These are phyloP conservation scores for Aspergillus alliaceus DNA, from an alignment of 2,329 filamentous ascomycete species.

Conservation along the genomic window DNA sequence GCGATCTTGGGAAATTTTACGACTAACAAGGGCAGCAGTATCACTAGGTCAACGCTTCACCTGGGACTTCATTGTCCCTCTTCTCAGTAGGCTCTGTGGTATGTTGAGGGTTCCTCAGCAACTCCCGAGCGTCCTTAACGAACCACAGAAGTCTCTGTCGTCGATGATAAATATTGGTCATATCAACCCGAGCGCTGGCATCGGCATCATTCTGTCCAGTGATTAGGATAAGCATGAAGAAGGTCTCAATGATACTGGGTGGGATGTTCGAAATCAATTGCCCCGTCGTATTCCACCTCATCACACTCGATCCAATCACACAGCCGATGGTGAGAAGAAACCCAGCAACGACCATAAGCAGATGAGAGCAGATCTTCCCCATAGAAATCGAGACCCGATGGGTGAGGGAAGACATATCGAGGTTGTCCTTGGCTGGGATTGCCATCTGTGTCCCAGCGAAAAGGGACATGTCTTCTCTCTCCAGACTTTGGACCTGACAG, in stretches of 20 bases:
- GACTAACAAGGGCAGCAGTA: no score
- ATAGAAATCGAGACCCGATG: conserved; percentile 23
- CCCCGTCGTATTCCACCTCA: conserved; percentile 34
- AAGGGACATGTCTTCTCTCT: conserved; percentile 9
- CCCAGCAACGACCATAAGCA: conserved; percentile 27
- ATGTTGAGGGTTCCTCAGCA: neutral
- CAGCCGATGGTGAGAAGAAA: conserved; percentile 29
- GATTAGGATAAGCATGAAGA: conserved; percentile 36
- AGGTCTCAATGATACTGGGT: conserved; percentile 37
- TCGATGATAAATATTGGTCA: conserved; percentile 17
- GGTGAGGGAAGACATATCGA: conserved; percentile 12
- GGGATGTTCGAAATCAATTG: conserved; percentile 38
- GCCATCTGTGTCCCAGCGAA: neutral
- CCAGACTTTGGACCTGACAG: conserved; percentile 13
- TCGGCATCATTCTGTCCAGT: conserved; percentile 34
- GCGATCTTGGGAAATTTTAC: neutral
- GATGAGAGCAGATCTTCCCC: conserved; percentile 27
- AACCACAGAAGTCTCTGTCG: conserved; percentile 5
- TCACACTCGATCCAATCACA: conserved; percentile 27
- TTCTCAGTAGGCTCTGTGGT: neutral
- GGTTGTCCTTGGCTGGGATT: neutral
- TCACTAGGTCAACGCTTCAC: no score
- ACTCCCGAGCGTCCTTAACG: neutral
- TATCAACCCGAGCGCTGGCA: conserved; percentile 16
- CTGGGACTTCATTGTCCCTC: neutral